Base-by-base conservation (phyloP, 202 grass and related monocot species). In the Musa balbisiana region DNA sequence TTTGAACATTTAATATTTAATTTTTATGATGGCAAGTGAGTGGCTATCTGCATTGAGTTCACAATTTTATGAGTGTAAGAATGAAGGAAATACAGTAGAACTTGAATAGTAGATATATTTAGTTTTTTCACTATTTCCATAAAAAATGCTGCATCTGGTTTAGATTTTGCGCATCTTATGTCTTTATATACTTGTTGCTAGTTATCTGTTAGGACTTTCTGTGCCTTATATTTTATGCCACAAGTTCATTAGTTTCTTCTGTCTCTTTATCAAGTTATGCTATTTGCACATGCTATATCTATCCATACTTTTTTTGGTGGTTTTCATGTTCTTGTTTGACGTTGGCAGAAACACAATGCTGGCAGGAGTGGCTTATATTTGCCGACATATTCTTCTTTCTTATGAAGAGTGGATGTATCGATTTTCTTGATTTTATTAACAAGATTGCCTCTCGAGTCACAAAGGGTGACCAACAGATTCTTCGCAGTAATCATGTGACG, bases 351-450 rank as follows among this genome's bases (percentile, higher is more conserved):
- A 77, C 83, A 84, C 88, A 89, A 50, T 97, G 88, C 83, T 97
- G 94, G 94, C 94, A 91, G 77, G 94, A 97, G 63, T 97, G 94
- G 94, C 90, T 97, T 83, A 73, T 91, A 74, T 98, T 98, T 55
- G 90, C 90, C 49, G 94, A 98, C 79, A 93, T 98, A 54, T 98
- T 91, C 89, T 93, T 93, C 90, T 98, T 98, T 77, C 86, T 93
- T 65, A 98, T 98, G 94, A 98, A 98, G 84, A 98, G 87, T 78
- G 94, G 94, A 27, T 91, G 90, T 78, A 98, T 98, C 49, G 94
- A 98, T 82, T 98, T 98, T 85, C 88, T 98, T 55, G 83, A 98
- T 86, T 93, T 98, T 81, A 88, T 98, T 71, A 88, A 98, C 83
- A 93, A 98, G 75, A 85, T 98, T 80, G 88, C 88, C 10, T 91